Conservation (phyloP, 2,329 filamentous ascomycete species). For the Cercospora nicotianae region DNA sequence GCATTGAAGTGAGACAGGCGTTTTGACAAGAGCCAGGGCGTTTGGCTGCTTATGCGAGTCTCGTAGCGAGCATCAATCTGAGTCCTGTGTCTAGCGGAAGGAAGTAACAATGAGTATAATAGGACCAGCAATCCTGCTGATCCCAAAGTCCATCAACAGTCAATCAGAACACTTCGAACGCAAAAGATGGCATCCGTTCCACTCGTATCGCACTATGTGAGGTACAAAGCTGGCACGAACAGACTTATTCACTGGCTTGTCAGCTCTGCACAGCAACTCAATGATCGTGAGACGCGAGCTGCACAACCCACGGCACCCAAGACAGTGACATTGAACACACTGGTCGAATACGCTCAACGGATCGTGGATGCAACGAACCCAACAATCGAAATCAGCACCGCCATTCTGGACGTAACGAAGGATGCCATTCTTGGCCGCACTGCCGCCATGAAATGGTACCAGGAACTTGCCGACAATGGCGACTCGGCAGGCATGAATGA, state of each 20-base stretch:
- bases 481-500: not conserved
- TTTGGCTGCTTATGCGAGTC: too few species aligned
- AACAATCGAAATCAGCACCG: slow-evolving; percentile 10
- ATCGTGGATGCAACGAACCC: slow-evolving; percentile 4
- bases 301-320: not conserved
- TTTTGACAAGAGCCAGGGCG: too few species aligned
- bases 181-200: not conserved
- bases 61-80: too few species aligned
- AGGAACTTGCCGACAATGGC: not conserved
- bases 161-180: not conserved
- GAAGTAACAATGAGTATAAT: not conserved
- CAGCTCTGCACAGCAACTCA: not conserved
- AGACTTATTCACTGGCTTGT: slow-evolving; percentile 10
- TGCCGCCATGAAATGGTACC: slow-evolving; percentile 1
- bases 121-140: not conserved
- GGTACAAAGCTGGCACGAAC: slow-evolving; percentile 16
- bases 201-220: slow-evolving; percentile 8
- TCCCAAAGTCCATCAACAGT: not conserved
- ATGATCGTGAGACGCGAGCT: not conserved
- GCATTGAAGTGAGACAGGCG: too few species aligned
- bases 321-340: not conserved
- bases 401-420: slow-evolving; percentile 8
- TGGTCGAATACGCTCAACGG: not conserved
- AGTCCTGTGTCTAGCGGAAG: too few species aligned
- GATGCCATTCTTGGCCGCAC: slow-evolving; percentile 9